phyloP scores from a whole-genome alignment of 345 rosid species.

The Camelina sativa region DNA sequence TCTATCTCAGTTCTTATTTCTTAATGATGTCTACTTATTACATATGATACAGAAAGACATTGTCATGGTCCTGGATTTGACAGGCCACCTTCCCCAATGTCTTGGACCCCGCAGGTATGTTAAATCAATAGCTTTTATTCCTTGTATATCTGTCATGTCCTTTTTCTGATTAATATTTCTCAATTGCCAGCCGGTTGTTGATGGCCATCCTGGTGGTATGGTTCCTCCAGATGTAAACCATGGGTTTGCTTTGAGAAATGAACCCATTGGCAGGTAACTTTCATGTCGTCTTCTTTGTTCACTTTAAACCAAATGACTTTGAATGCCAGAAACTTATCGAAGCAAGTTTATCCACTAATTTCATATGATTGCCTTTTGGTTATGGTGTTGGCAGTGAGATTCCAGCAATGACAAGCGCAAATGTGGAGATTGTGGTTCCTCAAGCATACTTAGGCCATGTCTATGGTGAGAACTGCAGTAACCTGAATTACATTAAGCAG shows the following conservation, averaged over 20 bases:
- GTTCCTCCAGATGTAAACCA: slow-evolving; percentile 59
- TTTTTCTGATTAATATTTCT: slow-evolving; percentile 13
- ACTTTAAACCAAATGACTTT: not conserved
- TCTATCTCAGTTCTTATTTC: slow-evolving; percentile 39
- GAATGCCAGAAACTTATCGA: not conserved
- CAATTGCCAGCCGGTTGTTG: slow-evolving; percentile 51
- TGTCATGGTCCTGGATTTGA: slow-evolving; percentile 75
- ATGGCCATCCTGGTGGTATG: slow-evolving; percentile 58
- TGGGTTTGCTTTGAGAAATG: slow-evolving; percentile 56
- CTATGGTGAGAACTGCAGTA: slow-evolving; percentile 70
- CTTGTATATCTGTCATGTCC: slow-evolving; percentile 1
- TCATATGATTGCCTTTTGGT: slow-evolving; percentile 2
- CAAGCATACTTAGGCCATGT: slow-evolving; percentile 59
- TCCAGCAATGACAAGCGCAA: slow-evolving; percentile 49
- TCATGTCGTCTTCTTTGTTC: not conserved
- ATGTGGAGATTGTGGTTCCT: slow-evolving; percentile 73
- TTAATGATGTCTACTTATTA: slow-evolving; percentile 42
- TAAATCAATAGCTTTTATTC: not conserved
- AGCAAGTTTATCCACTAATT: slow-evolving; percentile 3
- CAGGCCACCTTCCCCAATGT: slow-evolving; percentile 70
- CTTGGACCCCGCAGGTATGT: slow-evolving; percentile 76
- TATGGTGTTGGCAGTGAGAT: slow-evolving; percentile 50
- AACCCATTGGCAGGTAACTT: slow-evolving; percentile 58
- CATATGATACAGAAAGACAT: slow-evolving; percentile 58
- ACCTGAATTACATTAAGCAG: slow-evolving; percentile 68